Percentiles rank a stretch among this genome's conserved stretches.
Evolutionary conservation across 352 stramenopile species (phyloP).

Genomic region (Globisporangium middletonii): DNA sequence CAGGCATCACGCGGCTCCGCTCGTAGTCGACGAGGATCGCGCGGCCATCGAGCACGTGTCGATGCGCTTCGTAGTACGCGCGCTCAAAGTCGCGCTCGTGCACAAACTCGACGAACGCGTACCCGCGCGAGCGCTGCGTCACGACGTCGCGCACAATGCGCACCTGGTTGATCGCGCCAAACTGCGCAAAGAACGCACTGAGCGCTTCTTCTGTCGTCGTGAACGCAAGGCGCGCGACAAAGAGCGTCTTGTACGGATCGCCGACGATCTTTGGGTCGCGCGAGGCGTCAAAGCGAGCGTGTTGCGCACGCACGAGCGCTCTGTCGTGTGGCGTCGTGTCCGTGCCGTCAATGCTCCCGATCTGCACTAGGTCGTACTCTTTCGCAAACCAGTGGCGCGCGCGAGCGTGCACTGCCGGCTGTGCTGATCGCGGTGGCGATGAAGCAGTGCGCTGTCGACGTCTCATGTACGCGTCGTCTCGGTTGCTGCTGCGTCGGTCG

Average conservation of each 20-base stretch:
- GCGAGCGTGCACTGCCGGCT: not conserved
- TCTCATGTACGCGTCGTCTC: too few relatives aligned
- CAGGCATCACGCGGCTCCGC: slow-evolving; percentile 66
- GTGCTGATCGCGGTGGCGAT: not conserved
- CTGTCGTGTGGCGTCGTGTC: slow-evolving; percentile 59
- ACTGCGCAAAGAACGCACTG: slow-evolving; percentile 31
- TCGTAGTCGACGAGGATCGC: slow-evolving; percentile 75
- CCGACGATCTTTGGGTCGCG: slow-evolving; percentile 58
- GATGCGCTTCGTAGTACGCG: slow-evolving; percentile 54
- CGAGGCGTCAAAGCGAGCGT: slow-evolving; percentile 40
- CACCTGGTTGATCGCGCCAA: slow-evolving; percentile 37
- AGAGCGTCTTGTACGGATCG: slow-evolving; percentile 61
- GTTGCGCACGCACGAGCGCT: slow-evolving; percentile 45
- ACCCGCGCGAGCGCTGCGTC: slow-evolving; percentile 61
- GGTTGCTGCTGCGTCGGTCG: not conserved
- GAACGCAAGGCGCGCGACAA: slow-evolving; percentile 59
- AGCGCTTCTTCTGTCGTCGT: slow-evolving; percentile 51
- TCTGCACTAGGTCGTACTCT: slow-evolving; percentile 60
- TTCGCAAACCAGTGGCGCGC: slow-evolving; percentile 48
- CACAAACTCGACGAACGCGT: slow-evolving; percentile 76
- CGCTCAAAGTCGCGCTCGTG: slow-evolving; percentile 43
- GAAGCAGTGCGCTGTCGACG: not conserved
- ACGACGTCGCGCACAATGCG: slow-evolving; percentile 62
- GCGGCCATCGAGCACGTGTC: slow-evolving; percentile 47
- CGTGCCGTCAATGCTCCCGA: slow-evolving; percentile 69